These are phyloP conservation scores for Schizochytrium sp. DNA, from an alignment of 108 stramenopile species.

Conservation along the genomic window DNA sequence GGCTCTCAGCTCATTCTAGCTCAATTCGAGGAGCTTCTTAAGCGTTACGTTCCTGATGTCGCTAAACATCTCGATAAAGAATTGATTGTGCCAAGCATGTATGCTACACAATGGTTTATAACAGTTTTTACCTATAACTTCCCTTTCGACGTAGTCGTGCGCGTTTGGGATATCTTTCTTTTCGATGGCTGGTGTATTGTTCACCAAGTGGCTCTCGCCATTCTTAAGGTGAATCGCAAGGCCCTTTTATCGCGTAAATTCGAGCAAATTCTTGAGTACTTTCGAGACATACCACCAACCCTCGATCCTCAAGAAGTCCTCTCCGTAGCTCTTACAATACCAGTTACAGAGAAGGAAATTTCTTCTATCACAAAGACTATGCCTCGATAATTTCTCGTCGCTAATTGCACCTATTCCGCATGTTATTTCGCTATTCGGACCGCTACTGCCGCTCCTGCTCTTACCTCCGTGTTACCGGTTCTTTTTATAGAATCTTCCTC, in stretches of 20 bases:
- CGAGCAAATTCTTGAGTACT: conserved; percentile 56
- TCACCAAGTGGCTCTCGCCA: conserved; percentile 90
- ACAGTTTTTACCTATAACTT: conserved; percentile 93
- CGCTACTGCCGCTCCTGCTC: too few relatives aligned
- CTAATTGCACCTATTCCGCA: too few relatives aligned
- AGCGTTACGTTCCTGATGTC: conserved; percentile 84
- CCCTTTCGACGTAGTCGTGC: conserved; percentile 91
- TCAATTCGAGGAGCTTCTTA: conserved; percentile 70
- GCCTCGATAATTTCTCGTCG: too few relatives aligned
- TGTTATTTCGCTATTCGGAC: too few relatives aligned
- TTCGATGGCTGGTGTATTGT: conserved; percentile 92
- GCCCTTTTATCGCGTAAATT: conserved; percentile 32
- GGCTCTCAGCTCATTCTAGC: neutral
- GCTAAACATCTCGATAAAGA: conserved; percentile 83
- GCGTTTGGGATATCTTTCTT: conserved; percentile 89
- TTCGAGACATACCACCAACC: conserved; percentile 34
- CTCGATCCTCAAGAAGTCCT: conserved; percentile 37
- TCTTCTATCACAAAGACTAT: neutral
- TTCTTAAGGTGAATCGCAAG: conserved; percentile 72
- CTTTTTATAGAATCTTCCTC: too few relatives aligned
- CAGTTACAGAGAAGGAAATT: conserved; percentile 34
- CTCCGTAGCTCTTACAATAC: conserved; percentile 1
- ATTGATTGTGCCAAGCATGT: conserved; percentile 92
- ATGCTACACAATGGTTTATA: conserved; percentile 95
- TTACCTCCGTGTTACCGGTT: too few relatives aligned